Evolutionary conservation across 2,329 filamentous ascomycete species (phyloP).

Genomic region (Pseudogymnoascus destructans): DNA sequence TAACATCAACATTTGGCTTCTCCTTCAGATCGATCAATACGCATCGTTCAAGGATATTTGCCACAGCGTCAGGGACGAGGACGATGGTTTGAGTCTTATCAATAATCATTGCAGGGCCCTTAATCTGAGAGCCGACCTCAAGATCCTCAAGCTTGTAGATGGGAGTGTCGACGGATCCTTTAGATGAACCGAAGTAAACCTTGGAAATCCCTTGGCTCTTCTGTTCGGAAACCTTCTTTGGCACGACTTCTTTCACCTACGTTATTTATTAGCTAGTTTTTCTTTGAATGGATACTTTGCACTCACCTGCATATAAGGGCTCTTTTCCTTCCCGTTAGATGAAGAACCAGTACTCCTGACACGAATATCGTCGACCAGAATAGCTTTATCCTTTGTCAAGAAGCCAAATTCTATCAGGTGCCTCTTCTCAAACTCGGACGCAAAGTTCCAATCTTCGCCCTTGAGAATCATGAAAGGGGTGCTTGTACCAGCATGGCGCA

Average conservation of each 20-base stretch:
- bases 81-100: slow-evolving; percentile 86
- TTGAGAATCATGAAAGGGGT: slow-evolving; percentile 78
- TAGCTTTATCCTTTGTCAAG: slow-evolving; percentile 65
- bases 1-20: slow-evolving; percentile 5
- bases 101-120: slow-evolving; percentile 72
- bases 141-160: slow-evolving; percentile 69
- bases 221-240: neutral
- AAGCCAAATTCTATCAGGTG: slow-evolving; percentile 88
- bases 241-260: slow-evolving; percentile 24
- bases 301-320: slow-evolving; percentile 2
- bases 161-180: slow-evolving; percentile 37
- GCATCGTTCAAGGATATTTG: slow-evolving; percentile 62
- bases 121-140: slow-evolving; percentile 54
- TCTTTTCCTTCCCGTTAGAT: slow-evolving; percentile 55
- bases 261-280: slow-evolving; percentile 28
- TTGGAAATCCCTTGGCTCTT: neutral
- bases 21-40: slow-evolving; percentile 56
- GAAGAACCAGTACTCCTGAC: slow-evolving; percentile 79
- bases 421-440: slow-evolving; percentile 66
- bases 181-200: neutral
- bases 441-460: slow-evolving; percentile 63
- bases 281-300: neutral
- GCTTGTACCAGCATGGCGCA: slow-evolving; percentile 80
- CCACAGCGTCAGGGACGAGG: slow-evolving; percentile 62
- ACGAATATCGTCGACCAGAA: slow-evolving; percentile 77